These are phyloP conservation scores for Nemophila menziesii DNA, from an alignment of 257 asterid genomes.

Conservation along the genomic window DNA sequence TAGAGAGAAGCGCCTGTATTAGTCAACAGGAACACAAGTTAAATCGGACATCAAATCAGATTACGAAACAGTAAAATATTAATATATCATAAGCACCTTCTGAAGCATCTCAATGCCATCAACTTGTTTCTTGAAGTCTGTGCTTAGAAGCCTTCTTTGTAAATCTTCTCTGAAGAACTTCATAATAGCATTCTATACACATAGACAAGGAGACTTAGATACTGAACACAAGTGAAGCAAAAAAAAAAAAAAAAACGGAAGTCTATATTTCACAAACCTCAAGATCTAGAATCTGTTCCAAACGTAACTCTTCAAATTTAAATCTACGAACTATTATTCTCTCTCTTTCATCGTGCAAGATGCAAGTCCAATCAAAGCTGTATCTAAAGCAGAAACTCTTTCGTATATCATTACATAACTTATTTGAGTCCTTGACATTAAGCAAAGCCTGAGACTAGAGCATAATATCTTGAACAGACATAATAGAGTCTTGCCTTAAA, in stretches of 20 bases:
- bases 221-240: conserved; percentile 2
- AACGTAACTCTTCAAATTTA: conserved; percentile 87
- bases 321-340: conserved; percentile 74
- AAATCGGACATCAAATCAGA: conserved; percentile 13
- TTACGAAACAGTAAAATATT: conserved; percentile 2
- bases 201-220: conserved; percentile 4
- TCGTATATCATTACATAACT: conserved; percentile 23
- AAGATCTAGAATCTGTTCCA: conserved; percentile 96
- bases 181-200: conserved; percentile 67
- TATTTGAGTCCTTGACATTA: conserved; percentile 76
- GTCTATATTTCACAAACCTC: conserved; percentile 48
- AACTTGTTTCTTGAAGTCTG: conserved; percentile 95
- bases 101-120: conserved; percentile 98
- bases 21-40: conserved; percentile 15
- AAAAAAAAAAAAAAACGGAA: background rate
- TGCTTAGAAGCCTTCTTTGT: conserved; percentile 72
- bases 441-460: conserved; percentile 76
- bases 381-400: background rate
- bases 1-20: conserved; percentile 73
- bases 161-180: conserved; percentile 92
- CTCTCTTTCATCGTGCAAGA: conserved; percentile 84
- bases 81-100: conserved; percentile 41
- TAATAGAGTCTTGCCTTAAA: conserved; percentile 60
- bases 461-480: conserved; percentile 75
- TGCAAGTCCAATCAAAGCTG: background rate